Evolutionary conservation across 1,284 basidiomycete species (phyloP), one percentile per base, ranked within the genome.

Genomic region (Stygiomarasmius scandens): DNA sequence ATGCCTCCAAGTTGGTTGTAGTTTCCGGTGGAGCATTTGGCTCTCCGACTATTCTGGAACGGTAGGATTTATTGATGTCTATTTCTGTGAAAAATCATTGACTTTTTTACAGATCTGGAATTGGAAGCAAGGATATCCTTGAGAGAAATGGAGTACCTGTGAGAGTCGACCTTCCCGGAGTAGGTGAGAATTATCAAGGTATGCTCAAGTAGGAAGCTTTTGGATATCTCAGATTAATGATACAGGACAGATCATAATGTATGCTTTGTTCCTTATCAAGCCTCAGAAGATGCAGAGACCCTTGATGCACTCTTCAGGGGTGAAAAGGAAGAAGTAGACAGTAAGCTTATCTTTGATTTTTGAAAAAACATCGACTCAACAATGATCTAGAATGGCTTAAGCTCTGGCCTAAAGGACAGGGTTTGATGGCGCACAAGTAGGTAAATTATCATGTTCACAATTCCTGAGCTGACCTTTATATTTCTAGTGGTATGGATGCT

Each of bases 21-120:
- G 48, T 85, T 22, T 74, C 79, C 12, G 74, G 75, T 0, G 84
- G 84, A 0, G 67, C 83, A 0, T 80, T 85, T 46, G 84, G 83
- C 3, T 82, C 82, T 0, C 81, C 83, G 1, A 64, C 73, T 3
- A 81, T 86, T 43, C 69, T 85, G 11, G 82, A 84, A 64, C 73
- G 56, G 29, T 55, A 25, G 14, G 3, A 38, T 19, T 36, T 48
- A 4, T 22, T 41, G 38, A n/a, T 16, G n/a, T 41, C 38, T 41
- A 19, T 16, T 41, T 41, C 8, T 41, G 6, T 16, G n/a, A 41
- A 16, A 41, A 6, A 16, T 41, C n/a, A 41, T 41, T 41, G 14
- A 8, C 32, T 14, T 14, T 8, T 34, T 14, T 27, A 24, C 14
- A 70, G 77, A 8, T 64, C 74, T 10, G 76, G 77, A 10, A 69